Base-by-base conservation (phyloP, 2,329 filamentous ascomycete genomes). In the Calonectria montana region DNA sequence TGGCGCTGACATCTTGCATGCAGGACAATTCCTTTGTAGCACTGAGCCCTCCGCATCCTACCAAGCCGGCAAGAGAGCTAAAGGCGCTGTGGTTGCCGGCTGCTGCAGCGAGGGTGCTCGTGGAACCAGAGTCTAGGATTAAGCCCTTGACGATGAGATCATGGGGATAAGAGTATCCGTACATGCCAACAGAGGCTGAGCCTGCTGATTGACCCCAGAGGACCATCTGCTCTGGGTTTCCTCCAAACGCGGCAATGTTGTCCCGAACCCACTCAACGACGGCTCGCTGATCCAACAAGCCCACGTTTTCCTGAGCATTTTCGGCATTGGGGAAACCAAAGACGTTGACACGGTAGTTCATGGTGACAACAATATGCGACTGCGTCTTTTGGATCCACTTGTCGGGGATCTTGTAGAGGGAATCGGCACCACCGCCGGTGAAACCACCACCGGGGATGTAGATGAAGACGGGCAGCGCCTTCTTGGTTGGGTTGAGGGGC, bases 381-480 rank as follows among this genome's bases (percentile, higher is more conserved):
- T 86, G 76, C 16, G 74, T 74, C 9, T 66, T 61, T 57, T 71
- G 75, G 29, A 76, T 72, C 76, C 65, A 81, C 48, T 67, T 76
- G 65, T 45, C 76, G n/a, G 59, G 77, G 50, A 64, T 75, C 50
- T 92, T 92, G 80, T 92, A 92, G 27, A 88, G 84, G 23, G 84
- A 78, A 65, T 89, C 86, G 74, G 76, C 37, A 78, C 84, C 69
- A 9, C 84, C 84, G 3, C 87, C 87, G 75, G 70, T 72, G 29
- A 71, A 87, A 18, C 84, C 85, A 29, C 86, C 87, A 47, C 86
- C 77, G 12, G 76, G 76, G 35, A 79, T 74, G 61, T 67, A 79
- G 43, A 80, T 73, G 21, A 76, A 64, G 16, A 79, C 75, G 1
- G 78, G 76, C 25, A 79, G 74, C 12, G 70, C 64, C 73, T 43